These are phyloP conservation scores for Mycena vitilis DNA, from an alignment of 768 basidiomycete genomes.

Conservation along the genomic window DNA sequence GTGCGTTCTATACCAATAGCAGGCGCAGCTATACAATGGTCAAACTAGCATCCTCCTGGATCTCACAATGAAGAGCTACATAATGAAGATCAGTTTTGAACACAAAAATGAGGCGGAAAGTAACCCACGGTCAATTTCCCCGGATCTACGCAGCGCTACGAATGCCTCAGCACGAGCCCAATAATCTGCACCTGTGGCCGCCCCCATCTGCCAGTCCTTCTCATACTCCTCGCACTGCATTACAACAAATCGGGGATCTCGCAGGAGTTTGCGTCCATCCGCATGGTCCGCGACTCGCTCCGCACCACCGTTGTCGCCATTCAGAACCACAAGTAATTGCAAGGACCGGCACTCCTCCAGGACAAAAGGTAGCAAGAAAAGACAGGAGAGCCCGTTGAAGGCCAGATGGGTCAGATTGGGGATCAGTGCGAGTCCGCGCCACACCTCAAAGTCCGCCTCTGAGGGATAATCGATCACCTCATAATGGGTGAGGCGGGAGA, in stretches of 20 bases:
- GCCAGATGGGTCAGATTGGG: slow-evolving; percentile 5
- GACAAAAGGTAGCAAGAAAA: not conserved
- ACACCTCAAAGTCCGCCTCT: not conserved
- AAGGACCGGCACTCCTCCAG: not conserved
- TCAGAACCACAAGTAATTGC: not conserved
- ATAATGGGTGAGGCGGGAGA: slow-evolving; percentile 2
- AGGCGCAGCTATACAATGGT: not conserved
- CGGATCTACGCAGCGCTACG: not conserved
- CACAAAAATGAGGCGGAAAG: not conserved
- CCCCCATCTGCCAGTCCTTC: slow-evolving; percentile 9
- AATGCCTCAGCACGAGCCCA: not conserved
- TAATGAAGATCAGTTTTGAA: not conserved
- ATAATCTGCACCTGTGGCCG: not conserved
- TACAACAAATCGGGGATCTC: not conserved
- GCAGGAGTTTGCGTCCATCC: not conserved
- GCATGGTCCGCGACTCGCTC: not conserved
- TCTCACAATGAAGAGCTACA: not conserved
- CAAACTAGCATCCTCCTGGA: not conserved
- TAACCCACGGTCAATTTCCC: not conserved
- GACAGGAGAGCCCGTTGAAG: not conserved
- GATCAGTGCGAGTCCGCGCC: not conserved
- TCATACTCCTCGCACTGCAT: slow-evolving; percentile 7
- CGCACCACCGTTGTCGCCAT: not conserved
- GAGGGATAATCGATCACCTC: slow-evolving; percentile 1
- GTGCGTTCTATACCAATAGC: too few relatives aligned